Percentiles rank a stretch among this genome's conserved stretches.
These are phyloP conservation scores for Wickerhamiella kurtzmanii DNA, from an alignment of 805 yeast species.

Conservation along the genomic window DNA sequence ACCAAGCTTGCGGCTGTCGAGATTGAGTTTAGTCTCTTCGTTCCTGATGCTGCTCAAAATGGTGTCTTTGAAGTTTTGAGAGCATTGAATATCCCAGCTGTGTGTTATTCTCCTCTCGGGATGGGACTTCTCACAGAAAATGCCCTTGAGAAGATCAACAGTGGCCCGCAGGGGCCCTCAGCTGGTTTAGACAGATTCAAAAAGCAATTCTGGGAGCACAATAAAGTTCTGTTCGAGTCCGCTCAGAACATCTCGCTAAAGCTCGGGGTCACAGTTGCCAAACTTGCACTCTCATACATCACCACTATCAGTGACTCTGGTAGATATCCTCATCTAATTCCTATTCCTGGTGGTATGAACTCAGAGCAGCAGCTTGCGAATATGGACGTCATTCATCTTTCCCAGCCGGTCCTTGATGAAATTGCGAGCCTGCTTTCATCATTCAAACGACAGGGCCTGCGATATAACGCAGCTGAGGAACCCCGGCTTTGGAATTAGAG, in stretches of 20 bases:
- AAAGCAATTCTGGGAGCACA: constrained; percentile 42
- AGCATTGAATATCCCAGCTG: constrained; percentile 46
- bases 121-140: constrained; percentile 63
- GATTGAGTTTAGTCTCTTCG: constrained; percentile 61
- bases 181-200: constrained; percentile 54
- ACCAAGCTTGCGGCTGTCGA: constrained; percentile 56
- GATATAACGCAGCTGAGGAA: constrained; percentile 31
- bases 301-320: constrained; percentile 27
- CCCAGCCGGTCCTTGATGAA: constrained; percentile 42
- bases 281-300: constrained; percentile 59
- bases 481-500: not conserved
- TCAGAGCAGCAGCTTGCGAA: constrained; percentile 49
- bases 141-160: constrained; percentile 5
- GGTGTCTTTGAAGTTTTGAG: constrained; percentile 52
- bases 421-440: constrained; percentile 34
- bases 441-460: constrained; percentile 40
- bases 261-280: constrained; percentile 42
- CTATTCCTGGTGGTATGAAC: constrained; percentile 70
- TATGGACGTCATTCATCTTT: constrained; percentile 31
- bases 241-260: constrained; percentile 38
- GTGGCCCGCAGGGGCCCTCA: constrained; percentile 36
- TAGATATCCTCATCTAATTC: constrained; percentile 43
- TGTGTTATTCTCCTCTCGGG: constrained; percentile 76
- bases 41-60: constrained; percentile 45
- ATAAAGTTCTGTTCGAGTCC: constrained; percentile 36